These are phyloP conservation scores for Apiotrichum brassicae DNA, from an alignment of 1,284 basidiomycete genomes.

Conservation along the genomic window DNA sequence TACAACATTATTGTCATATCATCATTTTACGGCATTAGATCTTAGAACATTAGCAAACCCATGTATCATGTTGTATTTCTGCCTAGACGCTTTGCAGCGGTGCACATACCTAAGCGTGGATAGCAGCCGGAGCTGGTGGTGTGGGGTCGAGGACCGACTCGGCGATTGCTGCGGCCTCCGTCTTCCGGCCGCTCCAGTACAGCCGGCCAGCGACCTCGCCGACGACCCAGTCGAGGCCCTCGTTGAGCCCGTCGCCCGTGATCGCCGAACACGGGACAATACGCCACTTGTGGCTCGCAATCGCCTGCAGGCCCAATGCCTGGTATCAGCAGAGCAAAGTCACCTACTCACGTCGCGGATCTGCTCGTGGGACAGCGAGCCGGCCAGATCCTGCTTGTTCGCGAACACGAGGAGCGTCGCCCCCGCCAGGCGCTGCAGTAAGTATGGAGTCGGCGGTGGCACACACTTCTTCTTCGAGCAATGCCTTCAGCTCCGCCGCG, in stretches of 20 bases:
- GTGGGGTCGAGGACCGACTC: neutral
- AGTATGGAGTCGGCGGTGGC: neutral
- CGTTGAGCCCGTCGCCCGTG: conserved; percentile 74
- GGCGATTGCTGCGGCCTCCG: neutral
- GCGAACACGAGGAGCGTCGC: conserved; percentile 94
- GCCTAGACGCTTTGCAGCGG: neutral
- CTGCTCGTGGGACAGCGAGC: conserved; percentile 73
- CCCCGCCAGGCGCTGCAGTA: conserved; percentile 71
- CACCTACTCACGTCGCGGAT: conserved; percentile 64
- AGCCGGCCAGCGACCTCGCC: conserved; percentile 72
- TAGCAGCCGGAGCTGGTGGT: neutral
- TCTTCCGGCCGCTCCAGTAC: conserved; percentile 37
- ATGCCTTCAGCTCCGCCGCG: conserved; percentile 71
- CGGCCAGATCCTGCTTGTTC: conserved; percentile 96
- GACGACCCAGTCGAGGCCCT: conserved; percentile 92
- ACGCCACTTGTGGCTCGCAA: conserved; percentile 82
- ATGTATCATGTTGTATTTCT: neutral
- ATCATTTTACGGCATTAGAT: neutral
- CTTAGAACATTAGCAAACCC: neutral
- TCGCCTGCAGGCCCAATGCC: conserved; percentile 67
- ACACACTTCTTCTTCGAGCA: conserved; percentile 86
- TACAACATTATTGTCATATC: neutral
- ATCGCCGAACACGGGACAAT: conserved; percentile 89
- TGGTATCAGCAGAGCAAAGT: conserved; percentile 37
- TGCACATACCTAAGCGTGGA: neutral